phyloP scores from a whole-genome alignment of 78 protist species.

The Planoprotostelium fungivorum region DNA sequence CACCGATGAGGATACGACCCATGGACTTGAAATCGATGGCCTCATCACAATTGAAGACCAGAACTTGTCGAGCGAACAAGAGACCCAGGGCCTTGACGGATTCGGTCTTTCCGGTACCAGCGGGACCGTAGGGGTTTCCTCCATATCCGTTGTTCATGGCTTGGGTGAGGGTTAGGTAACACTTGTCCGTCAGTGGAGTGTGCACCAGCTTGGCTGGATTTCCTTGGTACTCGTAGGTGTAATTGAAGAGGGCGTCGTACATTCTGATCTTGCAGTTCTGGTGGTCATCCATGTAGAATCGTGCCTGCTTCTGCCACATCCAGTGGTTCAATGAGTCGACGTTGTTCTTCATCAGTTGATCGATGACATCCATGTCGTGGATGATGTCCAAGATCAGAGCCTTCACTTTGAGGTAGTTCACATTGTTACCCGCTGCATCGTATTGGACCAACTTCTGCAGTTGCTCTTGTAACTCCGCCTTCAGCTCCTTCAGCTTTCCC shows the following conservation, averaged over 20 bases:
- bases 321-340: constrained; percentile 32
- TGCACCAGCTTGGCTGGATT: constrained; percentile 91
- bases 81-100: constrained; percentile 91
- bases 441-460: background rate
- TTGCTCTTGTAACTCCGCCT: background rate
- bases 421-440: constrained; percentile 7
- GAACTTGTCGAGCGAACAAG: constrained; percentile 84
- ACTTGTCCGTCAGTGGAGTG: constrained; percentile 91
- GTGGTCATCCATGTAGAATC: constrained; percentile 76
- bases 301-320: constrained; percentile 89
- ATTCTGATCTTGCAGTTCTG: constrained; percentile 60
- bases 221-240: constrained; percentile 98
- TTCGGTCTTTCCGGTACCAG: constrained; percentile 99
- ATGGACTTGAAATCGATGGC: constrained; percentile 93
- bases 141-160: constrained; percentile 92
- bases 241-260: constrained; percentile 82
- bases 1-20: constrained; percentile 98
- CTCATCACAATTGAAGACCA: constrained; percentile 98
- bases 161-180: constrained; percentile 87
- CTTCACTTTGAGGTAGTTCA: constrained; percentile 64
- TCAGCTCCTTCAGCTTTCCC: background rate
- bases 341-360: constrained; percentile 21
- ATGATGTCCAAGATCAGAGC: constrained; percentile 79
- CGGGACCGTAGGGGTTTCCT: constrained; percentile 98
- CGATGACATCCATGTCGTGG: constrained; percentile 81